Base-by-base conservation (phyloP, 2,329 filamentous ascomycete species). In the Talaromyces rugulosus region DNA sequence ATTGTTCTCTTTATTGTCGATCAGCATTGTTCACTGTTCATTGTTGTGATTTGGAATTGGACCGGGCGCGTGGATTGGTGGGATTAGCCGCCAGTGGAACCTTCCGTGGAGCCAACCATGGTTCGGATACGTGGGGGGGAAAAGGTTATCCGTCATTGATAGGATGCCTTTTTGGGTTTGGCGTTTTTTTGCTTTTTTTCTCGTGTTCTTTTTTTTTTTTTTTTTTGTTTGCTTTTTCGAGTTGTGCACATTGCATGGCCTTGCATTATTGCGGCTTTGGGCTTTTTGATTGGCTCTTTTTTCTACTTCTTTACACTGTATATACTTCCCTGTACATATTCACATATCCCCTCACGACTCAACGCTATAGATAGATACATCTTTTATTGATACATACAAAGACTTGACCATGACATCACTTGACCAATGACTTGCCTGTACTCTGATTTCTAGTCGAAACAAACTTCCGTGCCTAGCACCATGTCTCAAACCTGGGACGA, bases 71-170 rank as follows among this genome's bases (percentile, higher is more conserved):
- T 5, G 50, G 50, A 53, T 53, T 53, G 50, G 50, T 53, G 50
- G 50, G 50, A 53, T 53, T 53, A 53, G 50, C 50, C 50, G 50
- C 50, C 50, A 53, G 50, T 53, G 50, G 27, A 16, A 27, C n/a
- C 44, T 47, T 47, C 23, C n/a, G 11, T 23, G 18, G 44, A 47
- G 8, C 44, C 44, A 47, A 47, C 44, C 44, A 53, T 12, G 50
- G 50, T 16, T 31, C 14, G 30, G 50, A 27, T 30, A 27, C 27
- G 30, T 27, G 30, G 50, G 23, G 23, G 23, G 23, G 2, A 23
- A 23, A 16, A 27, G 16, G 27, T 16, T 30, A 16, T n/a, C 14
- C 30, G 27, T n/a, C 30, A 9, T 53, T 53, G 50, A 31, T 53
- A 31, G 28, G 50, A n/a, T 53, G 50, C 27, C 50, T n/a, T 7